These are phyloP conservation scores for Flammula alnicola DNA, from an alignment of 1,284 basidiomycete genomes.

Conservation along the genomic window DNA sequence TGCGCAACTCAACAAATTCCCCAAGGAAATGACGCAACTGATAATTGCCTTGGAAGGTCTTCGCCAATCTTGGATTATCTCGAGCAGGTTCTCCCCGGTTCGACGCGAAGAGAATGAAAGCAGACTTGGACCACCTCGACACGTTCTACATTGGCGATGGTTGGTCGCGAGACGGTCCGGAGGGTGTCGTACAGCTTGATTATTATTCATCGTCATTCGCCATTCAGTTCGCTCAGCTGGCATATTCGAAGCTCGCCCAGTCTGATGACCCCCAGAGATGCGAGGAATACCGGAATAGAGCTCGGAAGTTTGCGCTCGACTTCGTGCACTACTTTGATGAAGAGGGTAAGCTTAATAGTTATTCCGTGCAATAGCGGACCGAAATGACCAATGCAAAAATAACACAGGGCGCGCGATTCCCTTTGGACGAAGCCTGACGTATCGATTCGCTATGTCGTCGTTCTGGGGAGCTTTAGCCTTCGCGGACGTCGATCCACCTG, in stretches of 20 bases:
- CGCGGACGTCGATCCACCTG: conserved; percentile 69
- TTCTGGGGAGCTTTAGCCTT: conserved; percentile 79
- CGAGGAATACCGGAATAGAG: conserved; percentile 67
- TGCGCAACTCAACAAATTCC: too few relatives aligned
- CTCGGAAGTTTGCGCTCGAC: conserved; percentile 66
- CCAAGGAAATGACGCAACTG: neutral
- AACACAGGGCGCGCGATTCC: conserved; percentile 69
- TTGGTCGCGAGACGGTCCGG: conserved; percentile 79
- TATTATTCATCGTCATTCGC: conserved; percentile 84
- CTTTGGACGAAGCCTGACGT: conserved; percentile 78
- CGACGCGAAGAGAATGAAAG: conserved; percentile 66
- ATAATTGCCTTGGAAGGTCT: conserved; percentile 48
- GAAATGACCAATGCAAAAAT: conserved; percentile 1
- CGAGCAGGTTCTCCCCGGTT: conserved; percentile 64
- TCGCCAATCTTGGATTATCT: conserved; percentile 75
- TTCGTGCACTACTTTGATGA: conserved; percentile 79
- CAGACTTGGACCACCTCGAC: conserved; percentile 77
- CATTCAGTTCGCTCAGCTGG: conserved; percentile 76
- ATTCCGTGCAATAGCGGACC: neutral
- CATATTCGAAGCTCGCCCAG: conserved; percentile 71
- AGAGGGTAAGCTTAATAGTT: conserved; percentile 50
- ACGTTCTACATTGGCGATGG: conserved; percentile 80
- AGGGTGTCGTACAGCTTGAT: conserved; percentile 78
- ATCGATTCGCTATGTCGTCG: conserved; percentile 79
- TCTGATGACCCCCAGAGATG: conserved; percentile 67